A percentile compares a stretch with the other conserved stretches of the same genome.
phyloP scores from a whole-genome alignment of 2,329 filamentous ascomycete species.

The Emergomyces africanus region DNA sequence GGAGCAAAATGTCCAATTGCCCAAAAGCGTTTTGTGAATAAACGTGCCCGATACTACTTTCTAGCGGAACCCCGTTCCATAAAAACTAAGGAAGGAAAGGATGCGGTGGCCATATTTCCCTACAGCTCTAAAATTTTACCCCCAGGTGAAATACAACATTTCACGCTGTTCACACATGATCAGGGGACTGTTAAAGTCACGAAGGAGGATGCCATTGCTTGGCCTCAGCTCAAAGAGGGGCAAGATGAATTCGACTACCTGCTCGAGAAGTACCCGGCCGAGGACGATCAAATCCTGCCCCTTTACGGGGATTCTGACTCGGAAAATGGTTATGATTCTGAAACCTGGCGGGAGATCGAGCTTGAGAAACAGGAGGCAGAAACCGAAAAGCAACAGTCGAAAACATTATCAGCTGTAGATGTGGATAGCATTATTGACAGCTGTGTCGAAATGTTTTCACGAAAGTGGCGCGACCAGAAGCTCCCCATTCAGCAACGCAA shows the following conservation, averaged over 20 bases:
- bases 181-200: slow-evolving; percentile 15
- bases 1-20: slow-evolving; percentile 15
- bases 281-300: slow-evolving; percentile 35
- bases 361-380: slow-evolving; percentile 21
- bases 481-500: slow-evolving; percentile 42
- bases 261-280: slow-evolving; percentile 31
- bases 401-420: slow-evolving; percentile 32
- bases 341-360: slow-evolving; percentile 46
- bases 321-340: slow-evolving; percentile 43
- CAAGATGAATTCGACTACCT: slow-evolving; percentile 21
- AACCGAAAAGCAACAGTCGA: slow-evolving; percentile 9
- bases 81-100: slow-evolving; percentile 10
- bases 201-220: slow-evolving; percentile 17
- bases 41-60: slow-evolving; percentile 17
- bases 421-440: slow-evolving; percentile 43
- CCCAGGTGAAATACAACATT: slow-evolving; percentile 11
- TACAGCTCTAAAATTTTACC: slow-evolving; percentile 11
- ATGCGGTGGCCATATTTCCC: slow-evolving; percentile 18
- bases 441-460: slow-evolving; percentile 38
- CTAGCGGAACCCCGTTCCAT: slow-evolving; percentile 15
- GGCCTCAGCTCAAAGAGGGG: slow-evolving; percentile 16
- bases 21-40: slow-evolving; percentile 20
- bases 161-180: slow-evolving; percentile 19
- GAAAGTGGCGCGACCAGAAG: slow-evolving; percentile 47
- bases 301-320: slow-evolving; percentile 43